phyloP scores from a whole-genome alignment of 2,329 filamentous ascomycete genomes.

The Fusarium proliferatum region DNA sequence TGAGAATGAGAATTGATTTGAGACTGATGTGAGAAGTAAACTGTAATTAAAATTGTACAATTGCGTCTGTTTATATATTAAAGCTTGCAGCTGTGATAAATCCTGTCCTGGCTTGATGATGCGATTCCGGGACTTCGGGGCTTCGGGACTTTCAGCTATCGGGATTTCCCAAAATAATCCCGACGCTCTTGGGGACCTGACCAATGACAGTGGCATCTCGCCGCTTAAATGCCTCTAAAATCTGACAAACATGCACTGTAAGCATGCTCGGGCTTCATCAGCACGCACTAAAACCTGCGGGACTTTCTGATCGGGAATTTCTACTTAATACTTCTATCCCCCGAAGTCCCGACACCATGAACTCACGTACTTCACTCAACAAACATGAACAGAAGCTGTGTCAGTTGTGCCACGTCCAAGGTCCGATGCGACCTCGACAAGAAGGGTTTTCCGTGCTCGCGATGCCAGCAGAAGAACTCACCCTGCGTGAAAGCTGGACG shows the following conservation, averaged over 20 bases:
- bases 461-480: not conserved
- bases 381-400: not conserved
- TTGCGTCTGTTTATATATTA: not conserved
- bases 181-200: accelerated
- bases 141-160: not conserved
- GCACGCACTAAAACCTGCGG: not conserved
- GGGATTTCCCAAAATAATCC: not conserved
- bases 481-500: not conserved
- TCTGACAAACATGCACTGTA: not conserved
- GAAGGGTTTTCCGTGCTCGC: not conserved
- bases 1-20: accelerated
- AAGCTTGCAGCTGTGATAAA: not conserved
- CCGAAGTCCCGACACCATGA: not conserved
- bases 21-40: not conserved
- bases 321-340: not conserved
- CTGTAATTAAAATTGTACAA: not conserved
- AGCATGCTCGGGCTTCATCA: not conserved
- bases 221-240: not conserved
- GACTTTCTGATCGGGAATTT: not conserved
- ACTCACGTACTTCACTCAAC: not conserved
- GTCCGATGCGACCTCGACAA: not conserved
- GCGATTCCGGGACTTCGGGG: not conserved
- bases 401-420: not conserved
- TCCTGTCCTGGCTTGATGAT: not conserved
- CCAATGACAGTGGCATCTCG: not conserved